These are phyloP conservation scores for Scortechinia acanthostroma DNA, from an alignment of 2,329 filamentous ascomycete genomes.

Conservation along the genomic window DNA sequence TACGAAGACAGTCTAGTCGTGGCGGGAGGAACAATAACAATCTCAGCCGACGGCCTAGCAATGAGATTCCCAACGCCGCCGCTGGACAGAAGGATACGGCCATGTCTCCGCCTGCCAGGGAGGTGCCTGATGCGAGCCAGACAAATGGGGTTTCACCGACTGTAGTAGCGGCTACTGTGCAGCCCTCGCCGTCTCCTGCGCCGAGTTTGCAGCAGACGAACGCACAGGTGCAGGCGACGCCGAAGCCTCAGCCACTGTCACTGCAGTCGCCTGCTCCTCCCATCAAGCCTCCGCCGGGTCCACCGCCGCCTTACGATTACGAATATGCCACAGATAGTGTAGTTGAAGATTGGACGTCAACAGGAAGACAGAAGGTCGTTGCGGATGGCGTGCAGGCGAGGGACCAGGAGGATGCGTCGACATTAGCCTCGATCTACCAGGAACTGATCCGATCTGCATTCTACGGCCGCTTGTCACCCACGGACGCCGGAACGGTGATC, in stretches of 20 bases:
- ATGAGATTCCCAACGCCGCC: too few relatives aligned
- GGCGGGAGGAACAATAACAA: slow-evolving; percentile 35
- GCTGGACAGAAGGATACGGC: not conserved
- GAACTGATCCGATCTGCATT: slow-evolving; percentile 75
- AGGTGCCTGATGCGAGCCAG: not conserved
- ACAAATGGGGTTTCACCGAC: slow-evolving; percentile 1
- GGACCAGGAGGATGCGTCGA: slow-evolving; percentile 59
- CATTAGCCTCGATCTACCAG: slow-evolving; percentile 70
- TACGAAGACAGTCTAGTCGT: slow-evolving; percentile 39
- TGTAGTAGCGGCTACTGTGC: slow-evolving; percentile 4
- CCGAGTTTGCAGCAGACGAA: slow-evolving; percentile 25
- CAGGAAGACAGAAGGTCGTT: slow-evolving; percentile 61
- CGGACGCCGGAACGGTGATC: slow-evolving; percentile 65
- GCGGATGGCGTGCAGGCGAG: slow-evolving; percentile 57
- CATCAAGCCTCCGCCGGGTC: slow-evolving; percentile 3
- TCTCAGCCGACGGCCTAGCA: slow-evolving; percentile 8
- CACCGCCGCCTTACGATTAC: slow-evolving; percentile 56
- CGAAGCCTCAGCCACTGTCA: slow-evolving; percentile 7
- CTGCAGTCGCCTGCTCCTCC: not conserved
- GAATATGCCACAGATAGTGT: slow-evolving; percentile 67
- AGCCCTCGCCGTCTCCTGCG: slow-evolving; percentile 16
- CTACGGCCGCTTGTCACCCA: slow-evolving; percentile 58
- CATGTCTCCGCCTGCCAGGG: not conserved
- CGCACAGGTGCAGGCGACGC: slow-evolving; percentile 4
- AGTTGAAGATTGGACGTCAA: slow-evolving; percentile 59